Base-by-base conservation (phyloP, 495 filamentous ascomycete species). In the Neurospora tetraspora region DNA sequence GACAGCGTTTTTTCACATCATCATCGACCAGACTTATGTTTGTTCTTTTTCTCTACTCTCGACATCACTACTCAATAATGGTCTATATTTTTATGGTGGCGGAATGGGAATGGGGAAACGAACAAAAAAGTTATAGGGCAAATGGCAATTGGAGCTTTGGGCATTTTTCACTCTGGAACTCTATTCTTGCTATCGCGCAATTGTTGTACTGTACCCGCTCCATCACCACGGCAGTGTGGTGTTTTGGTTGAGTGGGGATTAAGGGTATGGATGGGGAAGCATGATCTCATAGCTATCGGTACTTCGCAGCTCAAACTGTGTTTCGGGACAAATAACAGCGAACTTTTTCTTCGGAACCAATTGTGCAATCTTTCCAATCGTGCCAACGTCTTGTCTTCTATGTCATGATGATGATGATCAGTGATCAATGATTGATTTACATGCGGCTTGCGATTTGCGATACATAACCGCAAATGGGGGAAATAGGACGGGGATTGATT, bases 11-110 rank as follows among this genome's bases (percentile, higher is more conserved):
- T 47, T 39, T 71, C 69, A 59, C 40, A 53, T 65, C 69, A 70
- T 61, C 37, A 61, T 23, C 31, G 42, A 69, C 23, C 53, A 31
- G 53, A 72, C 31, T 45, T 39, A 39, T 74, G 47, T 72, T 36
- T 27, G n/a, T 11, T 14, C 31, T 43, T 45, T 72, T 69, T 70
- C 43, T 43, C 39, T 71, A 40, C 18, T 7, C 31, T 61, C 23
- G 70, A 65, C 14, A 65, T 65, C 71, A 45, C 71, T 39, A 68
- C 71, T 69, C 42, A 42, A 68, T 69, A 39, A 69, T 42, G 71
- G 71, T 23, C 47, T 70, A 20, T 61, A 65, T 38, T 34, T 68
- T 39, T 69, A 61, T 61, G 27, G 53, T 65, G 14, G 14, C 53
- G 27, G 47, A 7, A 1, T 6, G 23, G 20, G 27, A 34, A 65